Evolutionary conservation across 2,329 filamentous ascomycete genomes (phyloP), one percentile per base, ranked within the genome.

Genomic region (Cordyceps pruinosa): DNA sequence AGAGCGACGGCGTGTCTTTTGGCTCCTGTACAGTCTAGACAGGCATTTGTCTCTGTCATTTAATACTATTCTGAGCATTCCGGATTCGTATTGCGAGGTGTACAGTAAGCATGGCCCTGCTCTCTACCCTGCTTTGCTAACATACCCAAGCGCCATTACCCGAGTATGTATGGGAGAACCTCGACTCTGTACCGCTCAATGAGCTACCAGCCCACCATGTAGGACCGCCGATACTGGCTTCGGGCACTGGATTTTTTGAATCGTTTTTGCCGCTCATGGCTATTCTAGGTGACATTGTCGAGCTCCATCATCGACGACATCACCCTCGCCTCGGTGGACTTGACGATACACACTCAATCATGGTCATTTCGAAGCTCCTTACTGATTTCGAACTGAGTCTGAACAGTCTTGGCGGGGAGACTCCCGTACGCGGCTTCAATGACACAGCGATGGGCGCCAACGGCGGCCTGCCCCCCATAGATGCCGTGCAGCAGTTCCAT

Each of bases 261-360:
- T 79, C 74, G 58, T 79, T 80, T 52, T 65, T 80, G 4, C 77
- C 77, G 0, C 66, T 79, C 1, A 78, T 78, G 72, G 69, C 71
- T 1, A 75, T 78, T 7, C 69, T 79, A 0, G 77, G 77, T 0
- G 74, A 79, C 53, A 75, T 79, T 8, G 75, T 79, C 41, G 73
- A 79, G 45, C 64, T 77, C 5, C 77, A 78, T 59, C 74, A 75
- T 54, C 65, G 70, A 12, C 68, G 71, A 15, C 67, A 71, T 28
- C 75, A 79, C 58, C 75, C 76, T 0, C 69, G 73, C 0, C 66
- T 79, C 0, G 72, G 74, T 26, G 61, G 60, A 12, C 61, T 71
- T n/a, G 66, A 72, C 58, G 66, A 73, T 49, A 57, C 65, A 0
- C 65, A 69, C 35, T 70, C 70, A 9, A 64, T 73, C 3, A 63